phyloP scores from a whole-genome alignment of 805 yeast species.

The Kluyveromyces starmeri region DNA sequence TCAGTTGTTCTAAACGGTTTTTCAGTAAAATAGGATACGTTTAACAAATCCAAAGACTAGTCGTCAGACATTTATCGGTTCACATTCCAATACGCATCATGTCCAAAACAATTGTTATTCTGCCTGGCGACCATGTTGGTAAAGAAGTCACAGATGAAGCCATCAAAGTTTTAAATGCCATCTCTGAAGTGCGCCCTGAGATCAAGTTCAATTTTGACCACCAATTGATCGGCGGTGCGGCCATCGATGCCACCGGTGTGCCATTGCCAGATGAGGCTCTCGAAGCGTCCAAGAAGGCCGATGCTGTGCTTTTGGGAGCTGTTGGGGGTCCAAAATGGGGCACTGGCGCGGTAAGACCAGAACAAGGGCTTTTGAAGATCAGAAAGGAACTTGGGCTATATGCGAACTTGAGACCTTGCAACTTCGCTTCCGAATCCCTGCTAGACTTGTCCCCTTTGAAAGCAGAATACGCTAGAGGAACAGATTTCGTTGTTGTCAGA shows the following conservation, averaged over 20 bases:
- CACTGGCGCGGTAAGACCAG: constrained; percentile 92
- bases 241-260: constrained; percentile 91
- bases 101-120: constrained; percentile 65
- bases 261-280: constrained; percentile 84
- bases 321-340: constrained; percentile 99
- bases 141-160: constrained; percentile 86
- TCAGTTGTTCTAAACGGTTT: too few relatives aligned
- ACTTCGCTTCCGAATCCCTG: constrained; percentile 77
- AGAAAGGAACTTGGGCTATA: constrained; percentile 90
- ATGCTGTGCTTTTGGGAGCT: constrained; percentile 95
- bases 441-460: constrained; percentile 83
- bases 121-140: constrained; percentile 98
- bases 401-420: constrained; percentile 96
- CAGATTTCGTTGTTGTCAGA: constrained; percentile 87
- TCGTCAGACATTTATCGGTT: too few relatives aligned
- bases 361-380: constrained; percentile 89
- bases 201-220: constrained; percentile 67
- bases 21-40: too few relatives aligned
- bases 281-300: constrained; percentile 74
- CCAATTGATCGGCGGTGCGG: constrained; percentile 96
- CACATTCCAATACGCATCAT: too few relatives aligned
- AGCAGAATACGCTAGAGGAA: constrained; percentile 77
- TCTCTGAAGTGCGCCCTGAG: constrained; percentile 45
- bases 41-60: too few relatives aligned
- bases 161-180: constrained; percentile 78